Percentiles rank a stretch among this genome's conserved stretches.
These are phyloP conservation scores for Gossypium stocksii DNA, from an alignment of 345 rosid genomes.

Conservation along the genomic window DNA sequence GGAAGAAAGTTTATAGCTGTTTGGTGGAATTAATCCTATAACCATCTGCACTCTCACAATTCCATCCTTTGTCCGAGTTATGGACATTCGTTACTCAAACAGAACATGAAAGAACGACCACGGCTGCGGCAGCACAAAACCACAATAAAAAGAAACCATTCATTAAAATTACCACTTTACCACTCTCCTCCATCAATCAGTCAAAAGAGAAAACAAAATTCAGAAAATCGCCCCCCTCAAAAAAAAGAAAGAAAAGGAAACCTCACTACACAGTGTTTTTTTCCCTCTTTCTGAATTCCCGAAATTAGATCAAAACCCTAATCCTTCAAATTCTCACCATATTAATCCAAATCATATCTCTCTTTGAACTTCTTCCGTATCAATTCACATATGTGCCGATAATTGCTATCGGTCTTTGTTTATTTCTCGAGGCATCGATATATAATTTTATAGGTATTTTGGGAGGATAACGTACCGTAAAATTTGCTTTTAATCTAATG, in stretches of 20 bases:
- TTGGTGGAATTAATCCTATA: too few species aligned
- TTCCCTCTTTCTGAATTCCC: background rate
- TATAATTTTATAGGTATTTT: background rate
- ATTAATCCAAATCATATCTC: conserved; percentile 6
- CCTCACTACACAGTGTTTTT: background rate
- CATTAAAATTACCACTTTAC: background rate
- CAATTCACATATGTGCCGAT: background rate
- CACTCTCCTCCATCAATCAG: background rate
- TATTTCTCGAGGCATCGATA: conserved; percentile 1
- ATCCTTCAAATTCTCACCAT: conserved; percentile 7
- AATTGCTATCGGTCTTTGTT: conserved; percentile 1
- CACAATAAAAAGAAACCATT: too few species aligned
- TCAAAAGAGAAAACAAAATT: background rate
- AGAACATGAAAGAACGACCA: background rate
- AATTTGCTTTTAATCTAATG: conserved; percentile 33
- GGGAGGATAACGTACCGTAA: background rate
- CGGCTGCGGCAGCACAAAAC: too few species aligned
- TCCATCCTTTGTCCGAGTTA: background rate
- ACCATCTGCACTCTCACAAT: background rate
- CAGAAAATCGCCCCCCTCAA: background rate
- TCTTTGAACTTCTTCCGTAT: background rate
- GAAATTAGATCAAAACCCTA: conserved; percentile 28
- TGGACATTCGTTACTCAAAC: background rate
- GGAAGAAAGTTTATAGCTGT: too few species aligned
- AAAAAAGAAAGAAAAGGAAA: background rate